phyloP scores from a whole-genome alignment of 2,329 filamentous ascomycete species.

The Trichoderma atroviride region DNA sequence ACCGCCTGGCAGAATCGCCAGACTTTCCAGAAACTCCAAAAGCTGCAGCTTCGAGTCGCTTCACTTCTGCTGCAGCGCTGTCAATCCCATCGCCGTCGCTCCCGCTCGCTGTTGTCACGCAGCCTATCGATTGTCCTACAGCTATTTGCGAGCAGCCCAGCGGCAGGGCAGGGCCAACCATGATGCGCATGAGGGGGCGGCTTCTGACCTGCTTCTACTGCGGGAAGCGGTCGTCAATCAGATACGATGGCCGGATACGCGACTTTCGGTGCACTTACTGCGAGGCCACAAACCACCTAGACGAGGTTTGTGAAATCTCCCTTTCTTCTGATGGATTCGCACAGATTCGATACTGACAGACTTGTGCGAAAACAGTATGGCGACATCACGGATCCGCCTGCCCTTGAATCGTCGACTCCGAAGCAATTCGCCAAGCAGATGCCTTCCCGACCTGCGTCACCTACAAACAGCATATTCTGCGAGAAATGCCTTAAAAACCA shows the following conservation, averaged over 20 bases:
- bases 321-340: background rate
- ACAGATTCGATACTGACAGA: constrained; percentile 17
- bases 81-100: constrained; percentile 7
- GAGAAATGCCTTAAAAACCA: constrained; percentile 86
- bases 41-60: constrained; percentile 5
- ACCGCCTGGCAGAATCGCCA: constrained; percentile 44
- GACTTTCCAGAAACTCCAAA: constrained; percentile 29
- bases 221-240: constrained; percentile 65
- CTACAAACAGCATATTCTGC: constrained; percentile 61
- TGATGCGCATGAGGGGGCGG: constrained; percentile 49
- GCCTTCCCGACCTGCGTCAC: constrained; percentile 43
- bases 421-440: constrained; percentile 44
- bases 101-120: background rate
- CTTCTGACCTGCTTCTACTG: constrained; percentile 81
- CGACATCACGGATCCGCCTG: constrained; percentile 84
- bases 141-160: background rate
- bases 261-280: constrained; percentile 77
- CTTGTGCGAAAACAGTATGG: constrained; percentile 63
- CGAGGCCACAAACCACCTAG: constrained; percentile 85
- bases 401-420: constrained; percentile 40
- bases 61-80: constrained; percentile 4
- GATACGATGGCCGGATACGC: constrained; percentile 59
- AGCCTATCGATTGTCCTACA: background rate
- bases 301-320: constrained; percentile 62
- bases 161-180: constrained; percentile 31